Percentiles rank a stretch among this genome's conserved stretches.
phyloP scores from a whole-genome alignment of 2,329 filamentous ascomycete genomes.

The Aspergillus oerlinghausenensis region DNA sequence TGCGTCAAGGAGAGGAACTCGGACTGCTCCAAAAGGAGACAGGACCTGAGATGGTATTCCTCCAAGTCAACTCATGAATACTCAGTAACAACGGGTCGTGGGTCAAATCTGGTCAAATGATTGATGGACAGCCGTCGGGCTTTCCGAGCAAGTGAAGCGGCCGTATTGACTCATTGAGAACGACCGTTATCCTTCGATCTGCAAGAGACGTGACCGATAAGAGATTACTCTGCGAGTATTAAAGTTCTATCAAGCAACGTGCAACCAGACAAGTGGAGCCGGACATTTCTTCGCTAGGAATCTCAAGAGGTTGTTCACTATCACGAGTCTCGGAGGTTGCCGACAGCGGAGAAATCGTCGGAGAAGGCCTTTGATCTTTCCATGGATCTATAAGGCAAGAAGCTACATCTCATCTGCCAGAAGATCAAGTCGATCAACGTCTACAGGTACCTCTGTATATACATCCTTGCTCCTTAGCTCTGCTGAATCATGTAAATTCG shows the following conservation, averaged over 20 bases:
- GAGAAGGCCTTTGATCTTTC: not conserved
- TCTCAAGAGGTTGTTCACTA: not conserved
- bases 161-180: not conserved
- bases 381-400: not conserved
- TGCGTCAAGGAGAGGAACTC: not conserved
- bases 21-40: not conserved
- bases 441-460: not conserved
- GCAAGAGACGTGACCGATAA: not conserved
- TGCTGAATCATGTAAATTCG: conserved; percentile 2
- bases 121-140: not conserved
- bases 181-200: not conserved
- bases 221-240: not conserved
- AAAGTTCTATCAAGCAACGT: not conserved
- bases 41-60: not conserved
- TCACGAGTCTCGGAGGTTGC: not conserved
- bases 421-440: no score
- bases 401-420: not conserved
- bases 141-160: not conserved
- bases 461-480: not conserved
- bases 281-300: not conserved
- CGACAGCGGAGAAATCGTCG: not conserved
- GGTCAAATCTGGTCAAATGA: not conserved
- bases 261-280: not conserved
- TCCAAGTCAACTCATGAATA: not conserved
- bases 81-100: not conserved